Base-by-base conservation (phyloP, 495 filamentous ascomycete species). In the Xylaria curta region DNA sequence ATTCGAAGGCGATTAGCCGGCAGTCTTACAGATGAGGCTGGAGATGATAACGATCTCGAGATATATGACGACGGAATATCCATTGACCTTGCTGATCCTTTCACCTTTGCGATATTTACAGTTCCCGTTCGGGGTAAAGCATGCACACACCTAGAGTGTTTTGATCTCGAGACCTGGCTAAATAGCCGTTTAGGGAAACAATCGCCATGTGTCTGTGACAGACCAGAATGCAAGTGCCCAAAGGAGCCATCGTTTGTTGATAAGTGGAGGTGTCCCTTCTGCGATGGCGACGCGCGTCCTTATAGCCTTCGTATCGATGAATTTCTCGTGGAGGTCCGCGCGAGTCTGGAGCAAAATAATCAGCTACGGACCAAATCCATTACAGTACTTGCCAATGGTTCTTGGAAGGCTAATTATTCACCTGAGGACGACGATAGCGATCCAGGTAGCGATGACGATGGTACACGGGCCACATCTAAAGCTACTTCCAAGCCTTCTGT, bases 101-200 rank as follows among this genome's bases (percentile, higher is more conserved):
- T 93, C 79, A 90, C 84, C 61, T 85, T 89, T 0, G 81, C 80
- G 4, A 88, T 97, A n/a, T 94, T 91, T 76, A 81, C 87, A 3
- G 81, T 87, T 0, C 94, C 94, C 4, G 92, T 88, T 8, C 90
- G 94, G 21, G 89, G 92, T 17, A 81, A 72, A 8, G 59, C 56
- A 19, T 89, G 87, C 78, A 81, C 81, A 8, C 95, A 98, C 78
- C 81, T 89, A 46, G 93, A 97, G 79, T 97, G 93, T 78, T 97
- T 98, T 77, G 95, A 98, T 78, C 90, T 96, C 28, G 88, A 93
- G 33, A 94, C 88, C 0, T 97, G 92, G 82, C 85, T 98, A 15
- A 76, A 82, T 17, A 94, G 92, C 0, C 87, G 91, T 0, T 81
- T 80, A 42, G 69, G 76, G 42, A 87, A 80, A 76, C 81, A 79